These are phyloP conservation scores for Alternaria ventricosa DNA, from an alignment of 2,329 filamentous ascomycete species.

Conservation along the genomic window DNA sequence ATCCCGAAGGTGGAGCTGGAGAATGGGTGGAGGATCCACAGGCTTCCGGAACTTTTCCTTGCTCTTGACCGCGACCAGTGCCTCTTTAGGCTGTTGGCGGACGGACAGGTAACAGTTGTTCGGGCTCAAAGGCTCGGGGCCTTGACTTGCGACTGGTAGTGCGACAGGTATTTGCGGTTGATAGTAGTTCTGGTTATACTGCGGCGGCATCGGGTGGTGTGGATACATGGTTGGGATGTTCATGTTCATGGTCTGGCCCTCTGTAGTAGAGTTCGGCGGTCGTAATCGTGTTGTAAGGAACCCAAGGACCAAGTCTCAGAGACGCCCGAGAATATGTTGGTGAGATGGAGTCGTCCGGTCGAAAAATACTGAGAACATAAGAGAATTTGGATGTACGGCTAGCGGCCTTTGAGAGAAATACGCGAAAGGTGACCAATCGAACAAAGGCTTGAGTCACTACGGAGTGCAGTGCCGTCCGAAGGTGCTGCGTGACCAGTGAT, in stretches of 20 bases:
- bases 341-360: neutral
- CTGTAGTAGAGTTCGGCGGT: neutral
- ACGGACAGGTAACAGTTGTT: constrained; percentile 41
- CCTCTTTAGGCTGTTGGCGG: constrained; percentile 71
- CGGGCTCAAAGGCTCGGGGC: neutral
- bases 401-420: neutral
- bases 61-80: constrained; percentile 68
- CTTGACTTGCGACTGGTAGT: neutral
- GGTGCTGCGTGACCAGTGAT: neutral
- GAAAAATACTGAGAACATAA: neutral
- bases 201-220: neutral
- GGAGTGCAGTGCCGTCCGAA: neutral
- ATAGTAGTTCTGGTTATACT: neutral
- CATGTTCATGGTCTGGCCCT: neutral
- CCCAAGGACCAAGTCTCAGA: neutral
- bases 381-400: neutral
- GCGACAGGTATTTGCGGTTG: neutral
- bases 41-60: constrained; percentile 88
- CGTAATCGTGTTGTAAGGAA: neutral
- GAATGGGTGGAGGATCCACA: constrained; percentile 84
- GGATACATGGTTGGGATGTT: neutral
- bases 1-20: constrained; percentile 68
- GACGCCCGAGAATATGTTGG: neutral
- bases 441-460: constrained; percentile 1
- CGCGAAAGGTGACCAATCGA: neutral